These are phyloP conservation scores for Thelonectria blattea DNA, from an alignment of 2,329 filamentous ascomycete species.

Conservation along the genomic window DNA sequence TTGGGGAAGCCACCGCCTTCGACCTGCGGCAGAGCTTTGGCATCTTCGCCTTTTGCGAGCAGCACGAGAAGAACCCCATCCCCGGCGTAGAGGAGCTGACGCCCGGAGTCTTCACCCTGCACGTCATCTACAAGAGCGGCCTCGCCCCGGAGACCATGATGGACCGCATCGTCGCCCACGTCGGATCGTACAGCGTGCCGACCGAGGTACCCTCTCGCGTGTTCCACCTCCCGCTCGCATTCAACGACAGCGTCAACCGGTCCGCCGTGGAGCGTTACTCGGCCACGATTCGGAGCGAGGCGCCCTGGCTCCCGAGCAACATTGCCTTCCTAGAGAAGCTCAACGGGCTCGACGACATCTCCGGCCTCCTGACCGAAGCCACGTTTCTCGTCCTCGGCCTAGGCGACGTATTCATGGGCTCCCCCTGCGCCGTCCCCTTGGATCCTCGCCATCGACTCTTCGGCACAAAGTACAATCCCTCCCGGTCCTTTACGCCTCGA, in stretches of 20 bases:
- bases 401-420: conserved; percentile 49
- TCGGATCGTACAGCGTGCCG: conserved; percentile 32
- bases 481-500: conserved; percentile 45
- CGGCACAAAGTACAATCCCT: conserved; percentile 48
- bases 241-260: conserved; percentile 47
- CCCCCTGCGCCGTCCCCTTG: conserved; percentile 45
- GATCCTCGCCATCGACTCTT: conserved; percentile 45
- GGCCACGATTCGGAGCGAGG: conserved; percentile 65
- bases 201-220: conserved; percentile 38
- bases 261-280: conserved; percentile 66
- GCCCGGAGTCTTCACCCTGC: conserved; percentile 45
- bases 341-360: conserved; percentile 42
- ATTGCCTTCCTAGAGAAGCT: conserved; percentile 56
- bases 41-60: conserved; percentile 44
- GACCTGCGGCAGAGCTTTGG: conserved; percentile 42
- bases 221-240: conserved; percentile 46
- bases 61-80: conserved; percentile 38
- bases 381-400: conserved; percentile 47
- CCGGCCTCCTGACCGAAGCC: conserved; percentile 39
- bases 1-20: conserved; percentile 39
- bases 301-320: conserved; percentile 68
- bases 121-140: conserved; percentile 38
- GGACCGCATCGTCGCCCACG: conserved; percentile 29
- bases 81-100: conserved; percentile 40
- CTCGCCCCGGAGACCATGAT: conserved; percentile 31